A percentile compares a stretch with the other conserved stretches of the same genome.
phyloP scores from a whole-genome alignment of 306 rosid species.

The Vigna angularis region DNA sequence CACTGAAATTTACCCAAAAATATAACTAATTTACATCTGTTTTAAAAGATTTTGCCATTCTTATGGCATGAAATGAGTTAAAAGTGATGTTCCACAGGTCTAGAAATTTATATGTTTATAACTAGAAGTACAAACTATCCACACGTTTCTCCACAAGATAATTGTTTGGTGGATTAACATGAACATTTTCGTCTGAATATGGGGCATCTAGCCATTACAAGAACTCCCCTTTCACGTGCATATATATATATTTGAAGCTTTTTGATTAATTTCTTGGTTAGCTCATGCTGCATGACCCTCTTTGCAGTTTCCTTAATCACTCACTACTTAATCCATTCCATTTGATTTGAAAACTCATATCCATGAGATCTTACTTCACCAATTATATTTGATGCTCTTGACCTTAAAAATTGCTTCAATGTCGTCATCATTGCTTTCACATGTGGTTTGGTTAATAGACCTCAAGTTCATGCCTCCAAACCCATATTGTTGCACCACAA shows the following conservation, averaged over 20 bases:
- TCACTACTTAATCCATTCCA: background rate
- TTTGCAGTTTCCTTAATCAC: background rate
- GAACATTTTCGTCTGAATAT: background rate
- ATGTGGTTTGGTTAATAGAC: background rate
- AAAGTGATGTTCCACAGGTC: background rate
- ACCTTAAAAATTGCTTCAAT: background rate
- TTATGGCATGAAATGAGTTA: background rate
- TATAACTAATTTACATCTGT: background rate
- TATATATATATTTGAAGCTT: background rate
- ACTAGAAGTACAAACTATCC: background rate
- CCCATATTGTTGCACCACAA: slow-evolving; percentile 43
- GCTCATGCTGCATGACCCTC: background rate
- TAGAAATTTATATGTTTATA: background rate
- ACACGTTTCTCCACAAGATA: background rate
- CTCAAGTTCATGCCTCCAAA: slow-evolving; percentile 31
- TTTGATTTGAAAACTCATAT: background rate
- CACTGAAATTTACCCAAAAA: background rate
- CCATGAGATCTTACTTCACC: background rate
- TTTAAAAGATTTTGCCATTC: background rate
- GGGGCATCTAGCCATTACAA: background rate
- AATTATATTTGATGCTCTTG: background rate
- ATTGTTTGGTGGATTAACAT: background rate
- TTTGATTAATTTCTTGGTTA: background rate
- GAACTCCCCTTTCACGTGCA: background rate
- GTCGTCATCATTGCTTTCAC: background rate